Evolutionary conservation across 768 basidiomycete genomes (phyloP).

Genomic region (Panus rudis): DNA sequence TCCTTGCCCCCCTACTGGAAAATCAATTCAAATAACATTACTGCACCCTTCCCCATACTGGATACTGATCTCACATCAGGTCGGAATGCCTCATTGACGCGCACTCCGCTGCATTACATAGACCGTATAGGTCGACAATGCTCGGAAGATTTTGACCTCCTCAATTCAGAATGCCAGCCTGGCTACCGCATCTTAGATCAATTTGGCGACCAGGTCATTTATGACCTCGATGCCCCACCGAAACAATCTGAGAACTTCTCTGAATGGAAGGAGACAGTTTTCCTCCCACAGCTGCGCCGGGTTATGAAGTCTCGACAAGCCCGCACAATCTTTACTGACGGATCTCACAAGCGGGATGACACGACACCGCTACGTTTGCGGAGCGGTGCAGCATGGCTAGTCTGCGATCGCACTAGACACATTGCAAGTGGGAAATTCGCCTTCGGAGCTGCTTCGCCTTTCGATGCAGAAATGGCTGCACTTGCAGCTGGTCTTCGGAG

Average conservation of each 20-base stretch:
- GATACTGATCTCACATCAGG: no score
- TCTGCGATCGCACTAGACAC: no score
- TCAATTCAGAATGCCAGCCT: constrained; percentile 3
- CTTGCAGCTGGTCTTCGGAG: neutral
- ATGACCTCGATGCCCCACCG: neutral
- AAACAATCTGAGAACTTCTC: no score
- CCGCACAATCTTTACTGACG: neutral
- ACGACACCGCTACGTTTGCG: no score
- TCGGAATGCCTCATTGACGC: neutral
- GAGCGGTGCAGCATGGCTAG: no score
- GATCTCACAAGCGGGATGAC: neutral
- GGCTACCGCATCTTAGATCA: constrained; percentile 1
- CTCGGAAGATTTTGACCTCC: constrained; percentile 1
- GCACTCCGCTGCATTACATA: constrained; percentile 1
- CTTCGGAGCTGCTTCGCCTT: no score
- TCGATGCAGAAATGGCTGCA: no score
- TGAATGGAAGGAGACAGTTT: no score
- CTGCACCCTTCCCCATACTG: neutral
- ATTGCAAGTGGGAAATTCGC: no score
- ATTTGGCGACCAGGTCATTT: neutral
- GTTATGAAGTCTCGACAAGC: neutral
- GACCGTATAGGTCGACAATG: neutral
- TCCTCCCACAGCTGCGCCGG: no score
- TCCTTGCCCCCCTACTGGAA: neutral
- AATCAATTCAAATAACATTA: neutral